Percentiles rank a stretch among this genome's conserved stretches.
These are phyloP conservation scores for Boletus huronensis DNA, from an alignment of 768 basidiomycete genomes.

Conservation along the genomic window DNA sequence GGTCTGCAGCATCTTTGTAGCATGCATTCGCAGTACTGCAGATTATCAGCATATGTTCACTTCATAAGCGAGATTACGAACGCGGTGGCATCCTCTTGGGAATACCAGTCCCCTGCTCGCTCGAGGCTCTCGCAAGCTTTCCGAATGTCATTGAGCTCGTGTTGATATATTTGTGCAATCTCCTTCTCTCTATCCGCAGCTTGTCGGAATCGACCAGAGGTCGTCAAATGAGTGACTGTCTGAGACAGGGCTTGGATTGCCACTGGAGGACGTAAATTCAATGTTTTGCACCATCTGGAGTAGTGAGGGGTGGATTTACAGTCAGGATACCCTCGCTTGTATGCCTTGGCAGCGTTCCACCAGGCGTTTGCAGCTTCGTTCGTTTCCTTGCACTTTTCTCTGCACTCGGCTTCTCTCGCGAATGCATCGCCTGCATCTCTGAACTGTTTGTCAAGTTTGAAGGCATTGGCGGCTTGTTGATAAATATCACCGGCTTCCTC, in stretches of 20 bases:
- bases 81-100: conserved; percentile 96
- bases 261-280: conserved; percentile 46
- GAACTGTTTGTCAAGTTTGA: conserved; percentile 89
- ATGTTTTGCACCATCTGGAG: not conserved
- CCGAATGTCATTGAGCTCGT: conserved; percentile 71
- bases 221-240: conserved; percentile 79
- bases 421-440: conserved; percentile 91
- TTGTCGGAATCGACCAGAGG: conserved; percentile 89
- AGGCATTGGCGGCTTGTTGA: conserved; percentile 90
- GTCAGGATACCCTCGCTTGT: conserved; percentile 84
- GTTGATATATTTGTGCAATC: conserved; percentile 90
- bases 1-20: conserved; percentile 94
- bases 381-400: conserved; percentile 79
- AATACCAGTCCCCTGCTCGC: conserved; percentile 94
- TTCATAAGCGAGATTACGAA: conserved; percentile 40
- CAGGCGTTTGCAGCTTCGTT: conserved; percentile 98
- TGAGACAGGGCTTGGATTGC: conserved; percentile 84
- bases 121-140: conserved; percentile 90
- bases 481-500: conserved; percentile 97
- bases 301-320: conserved; percentile 48
- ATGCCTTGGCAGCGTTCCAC: conserved; percentile 98
- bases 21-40: conserved; percentile 90
- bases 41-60: conserved; percentile 1
- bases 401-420: conserved; percentile 90
- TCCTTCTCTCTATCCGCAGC: conserved; percentile 98